Evolutionary conservation across 2,329 filamentous ascomycete species (phyloP), one percentile per base, ranked within the genome.

Genomic region (Penicillium sclerotiorum): DNA sequence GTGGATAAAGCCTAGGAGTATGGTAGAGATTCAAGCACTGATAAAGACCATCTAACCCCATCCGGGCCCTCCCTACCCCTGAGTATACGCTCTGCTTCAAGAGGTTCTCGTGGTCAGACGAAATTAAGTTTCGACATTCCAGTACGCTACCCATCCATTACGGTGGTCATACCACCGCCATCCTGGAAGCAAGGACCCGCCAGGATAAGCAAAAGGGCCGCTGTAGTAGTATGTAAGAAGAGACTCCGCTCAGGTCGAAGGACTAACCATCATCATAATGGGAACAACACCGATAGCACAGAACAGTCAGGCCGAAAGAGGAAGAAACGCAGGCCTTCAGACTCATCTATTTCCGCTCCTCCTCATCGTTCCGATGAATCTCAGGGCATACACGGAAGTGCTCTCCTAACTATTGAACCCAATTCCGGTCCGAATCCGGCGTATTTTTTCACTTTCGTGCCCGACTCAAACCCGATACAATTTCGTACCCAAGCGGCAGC

Each of bases 391-490:
- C 27, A 18, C 13, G 28, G 47, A 25, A 50, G 39, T 47, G 43
- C 43, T 50, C 17, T 54, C 35, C 39, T 54, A 5, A 54, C 39
- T 15, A 25, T 54, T 40, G 39, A 54, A 13, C 33, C 48, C 42
- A 51, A 54, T 32, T n/a, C 51, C 47, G 12, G 47, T 20, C 23
- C 45, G 3, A 54, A 51, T 27, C 48, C 44, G 44, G 47, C 23
- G 45, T 54, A 51, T 54, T 54, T 48, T 40, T 54, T 54, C 45
- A 54, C 48, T 47, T 51, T 54, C 45, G 40, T 54, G 41, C 48
- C 52, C 39, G 43, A 46, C 23, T 48, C 52, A 48, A 54, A 40
- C 48, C 52, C 39, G 18, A 48, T 45, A 7, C 39, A 45, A 2
- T 27, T 39, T 54, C 25, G 0, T 42, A 8, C 35, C 22, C 6